These are phyloP conservation scores for Lentinula raphanica DNA, from an alignment of 768 basidiomycete genomes.

Conservation along the genomic window DNA sequence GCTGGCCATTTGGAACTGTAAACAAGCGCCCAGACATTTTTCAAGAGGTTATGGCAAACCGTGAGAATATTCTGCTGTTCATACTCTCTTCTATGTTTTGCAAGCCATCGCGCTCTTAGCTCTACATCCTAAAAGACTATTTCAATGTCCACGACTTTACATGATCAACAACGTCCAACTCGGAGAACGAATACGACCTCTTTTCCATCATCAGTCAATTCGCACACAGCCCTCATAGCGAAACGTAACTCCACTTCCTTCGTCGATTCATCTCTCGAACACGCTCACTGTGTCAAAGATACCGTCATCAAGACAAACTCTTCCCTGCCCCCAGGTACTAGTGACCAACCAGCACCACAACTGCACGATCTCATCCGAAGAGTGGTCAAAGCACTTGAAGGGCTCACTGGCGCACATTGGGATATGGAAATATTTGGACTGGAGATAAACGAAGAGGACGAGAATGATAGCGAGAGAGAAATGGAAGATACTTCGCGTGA, in stretches of 20 bases:
- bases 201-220: not conserved
- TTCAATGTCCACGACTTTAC: not conserved
- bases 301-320: not conserved
- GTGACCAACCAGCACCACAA: not conserved
- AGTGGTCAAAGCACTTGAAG: not conserved
- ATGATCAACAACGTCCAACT: not conserved
- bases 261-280: not conserved
- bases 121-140: too few species aligned
- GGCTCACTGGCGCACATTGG: not conserved
- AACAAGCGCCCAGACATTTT: not conserved
- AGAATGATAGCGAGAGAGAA: not conserved
- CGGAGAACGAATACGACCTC: not conserved
- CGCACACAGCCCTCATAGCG: not conserved
- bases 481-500: not conserved
- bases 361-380: not conserved
- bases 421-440: not conserved
- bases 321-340: not conserved
- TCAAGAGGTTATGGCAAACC: too few species aligned
- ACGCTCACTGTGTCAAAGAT: not conserved
- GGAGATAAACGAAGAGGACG: too few species aligned
- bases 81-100: too few species aligned
- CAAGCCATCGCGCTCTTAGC: too few species aligned
- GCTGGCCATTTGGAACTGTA: not conserved
- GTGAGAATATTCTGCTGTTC: too few species aligned
- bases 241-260: not conserved